Base-by-base conservation (phyloP, 371 early-diverging fungal genomes). In the Catenaria anguillulae region DNA sequence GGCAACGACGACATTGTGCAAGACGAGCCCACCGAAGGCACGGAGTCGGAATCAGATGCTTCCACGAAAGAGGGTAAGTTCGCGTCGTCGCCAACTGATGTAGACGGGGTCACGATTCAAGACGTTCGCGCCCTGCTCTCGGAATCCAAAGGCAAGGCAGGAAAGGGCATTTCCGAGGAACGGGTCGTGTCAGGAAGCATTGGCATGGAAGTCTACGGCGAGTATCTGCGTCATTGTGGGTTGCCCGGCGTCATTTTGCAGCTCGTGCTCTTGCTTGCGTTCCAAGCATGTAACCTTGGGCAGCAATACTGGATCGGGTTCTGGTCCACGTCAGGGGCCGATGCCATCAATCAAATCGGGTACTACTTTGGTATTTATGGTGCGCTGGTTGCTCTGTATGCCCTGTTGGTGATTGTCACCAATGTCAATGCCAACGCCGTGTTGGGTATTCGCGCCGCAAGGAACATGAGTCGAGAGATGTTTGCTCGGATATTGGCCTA, bases 341-440 rank as follows among this genome's bases (percentile, higher is more conserved):
- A 36, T 26, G 58, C 17, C 24, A 34, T 21, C 2, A 15, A 8
- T 19, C 2, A 56, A 6, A 31, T 24, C 31, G 43, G 24, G 1
- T n/a, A 15, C 4, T 42, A 24, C 10, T 58, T 90, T 0, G 72
- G 71, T 1, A 74, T 93, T 29, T 93, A 92, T 23, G 4, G 67
- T 89, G 66, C 64, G 75, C 17, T 79, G 68, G 45, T 78, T 85
- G 15, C 37, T 84, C 33, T 72, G 85, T 62, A 76, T 84, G 12
- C 77, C 89, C 52, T 65, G 80, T 45, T 90, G 90, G 65, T 79
- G 82, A 0, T 69, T 92, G 45, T 3, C 8, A 8, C 12, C 19
- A 17, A 43, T 40, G 69, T 86, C 61, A 79, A 89, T 6, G 90
- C 86, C 86, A 82, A 89, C 0, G 73, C 45, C 45, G 45, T 43